Base-by-base conservation (phyloP, 495 filamentous ascomycete genomes). In the Lasiosphaeris hirsuta region DNA sequence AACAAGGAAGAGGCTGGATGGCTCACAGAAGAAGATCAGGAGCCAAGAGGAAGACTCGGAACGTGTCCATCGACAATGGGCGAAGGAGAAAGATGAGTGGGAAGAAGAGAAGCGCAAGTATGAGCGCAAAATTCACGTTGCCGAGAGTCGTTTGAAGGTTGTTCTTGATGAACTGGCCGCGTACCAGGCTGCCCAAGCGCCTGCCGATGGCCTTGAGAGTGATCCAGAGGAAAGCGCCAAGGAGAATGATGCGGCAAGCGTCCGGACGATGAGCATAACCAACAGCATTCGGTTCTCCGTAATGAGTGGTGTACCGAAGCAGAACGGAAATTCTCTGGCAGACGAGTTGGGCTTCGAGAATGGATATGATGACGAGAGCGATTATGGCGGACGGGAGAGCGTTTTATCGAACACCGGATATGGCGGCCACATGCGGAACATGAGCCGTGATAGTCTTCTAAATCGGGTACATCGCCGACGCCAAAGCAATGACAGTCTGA, bases 301-400 rank as follows among this genome's bases (percentile, higher is more conserved):
- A 37, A 75, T 86, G 57, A 83, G 85, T 54, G 78, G 77, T 7
- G 61, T 68, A 4, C 60, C 67, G 9, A 87, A 86, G 64, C 63
- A 75, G 15, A 85, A 85, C 50, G 88, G 88, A 8, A 63, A 91
- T 38, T 94, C 86, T 61, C 73, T 98, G 40, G 94, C 94, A 8
- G 90, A 97, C 62, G 94, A 98, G 77, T 78, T 98, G 57, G 85
- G 86, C 50, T 86, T 95, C 40, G 90, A 90, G 54, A 88, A 89
- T 45, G 88, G 88, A 49, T 86, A 87, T 18, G 87, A 90, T 36
- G 79, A 82, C 34, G 72, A 80, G 54, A 81, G 74, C 43, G 77
- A 80, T 50, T 72, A 76, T 34, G 81, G 83, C 51, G 76, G 75
- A 7, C 78, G 78, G 17, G 80, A 84, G 44, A 83, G 80, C 52